Evolutionary conservation across 345 rosid genomes (phyloP), one percentile per base, ranked within the genome.

Genomic region (Salix caprea): DNA sequence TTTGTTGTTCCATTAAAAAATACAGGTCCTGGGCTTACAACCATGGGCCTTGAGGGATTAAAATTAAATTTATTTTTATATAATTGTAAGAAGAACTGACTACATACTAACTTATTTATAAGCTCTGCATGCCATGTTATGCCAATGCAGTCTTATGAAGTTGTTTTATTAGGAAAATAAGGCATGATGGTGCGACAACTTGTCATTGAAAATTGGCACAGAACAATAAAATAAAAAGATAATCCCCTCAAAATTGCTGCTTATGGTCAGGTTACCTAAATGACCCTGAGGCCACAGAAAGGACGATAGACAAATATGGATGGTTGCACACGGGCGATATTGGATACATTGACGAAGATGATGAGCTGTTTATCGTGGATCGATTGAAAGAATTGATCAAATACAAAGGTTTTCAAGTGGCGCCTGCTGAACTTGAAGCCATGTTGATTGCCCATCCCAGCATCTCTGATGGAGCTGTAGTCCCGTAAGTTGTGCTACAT

Each of bases 391-490:
- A 90, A 65, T 32, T 90, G 74, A 90, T 90, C 77, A 90, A 90
- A 28, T 88, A 81, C 85, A 90, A 86, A 69, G 92, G 94, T 1
- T 90, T 86, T 2, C 46, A 67, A 58, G 94, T 90, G 2, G 94
- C 94, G 15, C 94, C 94, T 0, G 92, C 92, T 1, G 92, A 90
- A 79, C 85, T 90, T 9, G 94, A 90, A 79, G 87, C 92, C 1
- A 80, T 90, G 85, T 62, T 89, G 75, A 74, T 88, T 36, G 60
- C 84, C 10, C 88, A 89, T 78, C 89, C 87, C 10, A 65, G 40
- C 70, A 88, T 90, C 70, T 80, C 87, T 7, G 92, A 90, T 68
- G 91, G 90, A n/a, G 91, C 90, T 6, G 94, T 90, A 2, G 88
- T 90, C 0, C 83, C 92, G 94, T 90, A 82, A 80, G 92, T 71